Conservation (phyloP, 2,329 filamentous ascomycete species). For the Colletotrichum incanum region DNA sequence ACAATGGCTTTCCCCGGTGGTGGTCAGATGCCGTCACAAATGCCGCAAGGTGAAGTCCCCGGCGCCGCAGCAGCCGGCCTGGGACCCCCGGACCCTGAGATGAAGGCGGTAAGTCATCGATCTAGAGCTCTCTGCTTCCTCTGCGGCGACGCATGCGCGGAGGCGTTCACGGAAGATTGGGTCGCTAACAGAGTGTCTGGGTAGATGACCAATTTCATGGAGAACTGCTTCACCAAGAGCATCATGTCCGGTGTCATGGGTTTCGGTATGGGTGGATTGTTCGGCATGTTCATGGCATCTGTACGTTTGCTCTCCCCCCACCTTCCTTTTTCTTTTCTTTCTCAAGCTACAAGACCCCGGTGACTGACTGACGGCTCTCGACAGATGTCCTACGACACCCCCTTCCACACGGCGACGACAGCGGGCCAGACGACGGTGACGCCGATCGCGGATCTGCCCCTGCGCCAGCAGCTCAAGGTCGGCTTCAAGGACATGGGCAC, state of each 20-base stretch:
- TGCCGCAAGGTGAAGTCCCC: constrained; percentile 42
- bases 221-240: constrained; percentile 92
- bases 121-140: neutral
- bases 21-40: constrained; percentile 19
- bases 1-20: constrained; percentile 58
- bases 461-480: constrained; percentile 84
- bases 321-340: constrained; percentile 16
- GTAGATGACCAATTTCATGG: constrained; percentile 88
- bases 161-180: neutral
- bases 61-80: constrained; percentile 46
- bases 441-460: constrained; percentile 76
- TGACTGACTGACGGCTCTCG: constrained; percentile 6
- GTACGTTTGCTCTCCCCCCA: constrained; percentile 66
- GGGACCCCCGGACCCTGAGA: constrained; percentile 65
- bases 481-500: constrained; percentile 97
- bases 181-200: constrained; percentile 19
- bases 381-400: constrained; percentile 98
- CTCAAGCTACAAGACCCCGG: neutral
- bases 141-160: neutral
- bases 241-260: constrained; percentile 93
- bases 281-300: constrained; percentile 98
- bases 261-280: constrained; percentile 92
- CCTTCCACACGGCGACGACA: constrained; percentile 72
- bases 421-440: constrained; percentile 53
- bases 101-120: constrained; percentile 63